Evolutionary conservation across 108 stramenopile genomes (phyloP), one percentile per base, ranked within the genome.

Genomic region (Cyclotella choctawhatcheeana): DNA sequence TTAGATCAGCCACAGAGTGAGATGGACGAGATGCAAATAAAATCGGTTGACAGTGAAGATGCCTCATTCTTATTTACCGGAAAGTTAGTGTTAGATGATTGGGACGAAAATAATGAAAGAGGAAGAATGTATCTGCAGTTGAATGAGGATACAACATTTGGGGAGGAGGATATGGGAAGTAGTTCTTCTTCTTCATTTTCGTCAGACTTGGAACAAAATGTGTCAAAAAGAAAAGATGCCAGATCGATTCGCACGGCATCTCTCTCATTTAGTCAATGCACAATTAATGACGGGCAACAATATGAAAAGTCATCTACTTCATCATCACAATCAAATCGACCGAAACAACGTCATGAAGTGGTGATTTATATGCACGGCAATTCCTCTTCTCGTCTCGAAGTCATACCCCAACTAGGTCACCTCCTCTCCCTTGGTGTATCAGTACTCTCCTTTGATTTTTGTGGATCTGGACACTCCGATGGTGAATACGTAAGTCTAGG

Each of bases 341-440:
- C 21, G 16, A n/a, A 45, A 21, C 52, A 32, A 20, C 78, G 75
- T 12, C 33, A 64, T 25, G 90, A 90, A 8, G 86, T 92, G 13
- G 88, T 97, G 5, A 92, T 97, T 56, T 96, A 95, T 65, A 91
- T 98, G 82, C 98, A 98, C 67, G 98, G 98, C 45, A 98, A 98
- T 69, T 91, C 89, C 10, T 85, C 82, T 16, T 87, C 91, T 20
- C 84, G 97, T 2, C 83, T 90, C 8, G 97, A 98, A 77, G 97
- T 96, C 13, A 65, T 94, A 43, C 92, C 95, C 22, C 93, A 91
- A 66, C 79, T 99, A 12, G 88, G 93, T 3, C 87, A 97, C 37
- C 75, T 97, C 3, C 89, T 99, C 8, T 56, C 63, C 20, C 64
- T 89, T 3, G 94, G 94, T 12, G 69, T 88, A 25, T 47, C 84